Conservation (phyloP, 257 asterid genomes). For the Capsicum pubescens region DNA sequence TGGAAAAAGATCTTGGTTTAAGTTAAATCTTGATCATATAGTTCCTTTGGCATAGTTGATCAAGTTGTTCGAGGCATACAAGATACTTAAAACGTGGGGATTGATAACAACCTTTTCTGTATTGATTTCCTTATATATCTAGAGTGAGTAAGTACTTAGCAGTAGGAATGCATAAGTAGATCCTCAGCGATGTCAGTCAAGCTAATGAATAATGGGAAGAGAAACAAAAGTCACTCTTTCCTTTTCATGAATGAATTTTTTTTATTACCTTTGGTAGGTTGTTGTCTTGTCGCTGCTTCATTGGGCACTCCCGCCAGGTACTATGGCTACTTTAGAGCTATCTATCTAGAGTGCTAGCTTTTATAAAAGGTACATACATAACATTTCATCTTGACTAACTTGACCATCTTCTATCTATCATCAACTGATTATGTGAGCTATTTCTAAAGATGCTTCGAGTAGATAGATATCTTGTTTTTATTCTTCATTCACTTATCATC, state of each 20-base stretch:
- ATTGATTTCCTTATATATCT: not conserved
- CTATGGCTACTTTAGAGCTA: constrained; percentile 41
- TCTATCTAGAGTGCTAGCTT: not conserved
- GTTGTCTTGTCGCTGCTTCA: constrained; percentile 54
- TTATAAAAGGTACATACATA: constrained; percentile 43
- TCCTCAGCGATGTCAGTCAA: not conserved
- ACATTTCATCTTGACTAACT: constrained; percentile 29
- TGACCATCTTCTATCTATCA: constrained; percentile 11
- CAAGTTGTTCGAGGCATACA: too few species aligned
- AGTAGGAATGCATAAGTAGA: not conserved
- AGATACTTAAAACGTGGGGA: too few species aligned
- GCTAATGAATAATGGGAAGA: constrained; percentile 16
- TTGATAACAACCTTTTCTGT: not conserved
- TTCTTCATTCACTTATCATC: not conserved
- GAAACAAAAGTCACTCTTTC: constrained; percentile 23
- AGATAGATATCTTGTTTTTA: too few species aligned
- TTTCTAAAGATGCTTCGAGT: not conserved
- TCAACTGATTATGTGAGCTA: not conserved
- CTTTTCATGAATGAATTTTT: constrained; percentile 30
- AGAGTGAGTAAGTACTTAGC: not conserved
- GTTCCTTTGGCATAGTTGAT: too few species aligned
- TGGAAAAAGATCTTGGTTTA: too few species aligned
- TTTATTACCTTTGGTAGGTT: constrained; percentile 54
- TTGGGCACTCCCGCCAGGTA: constrained; percentile 47
- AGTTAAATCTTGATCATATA: too few species aligned